Conservation (phyloP, 768 basidiomycete species). For the Xerocomus brunneocitrinus region DNA sequence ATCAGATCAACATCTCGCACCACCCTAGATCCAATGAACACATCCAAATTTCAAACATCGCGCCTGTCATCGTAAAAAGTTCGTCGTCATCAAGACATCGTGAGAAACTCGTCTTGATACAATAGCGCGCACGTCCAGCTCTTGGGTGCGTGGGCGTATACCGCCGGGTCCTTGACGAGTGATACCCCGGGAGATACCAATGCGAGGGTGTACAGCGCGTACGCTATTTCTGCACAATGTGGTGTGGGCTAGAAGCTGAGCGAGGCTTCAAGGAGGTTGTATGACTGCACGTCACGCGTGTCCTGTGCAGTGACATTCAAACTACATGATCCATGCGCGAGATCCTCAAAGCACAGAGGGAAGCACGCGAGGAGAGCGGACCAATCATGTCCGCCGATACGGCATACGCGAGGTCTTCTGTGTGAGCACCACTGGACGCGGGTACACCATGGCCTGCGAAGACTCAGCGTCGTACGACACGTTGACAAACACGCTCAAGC, state of each 20-base stretch:
- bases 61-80: too few species aligned
- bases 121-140: too few species aligned
- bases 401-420: conserved; percentile 20
- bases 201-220: conserved; percentile 20
- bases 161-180: conserved; percentile 17
- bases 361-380: conserved; percentile 29
- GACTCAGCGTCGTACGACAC: conserved; percentile 30
- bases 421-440: conserved; percentile 13
- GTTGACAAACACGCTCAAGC: conserved; percentile 23
- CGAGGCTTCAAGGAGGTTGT: conserved; percentile 31
- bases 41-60: too few species aligned
- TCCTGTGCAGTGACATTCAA: neutral
- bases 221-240: conserved; percentile 22
- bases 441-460: conserved; percentile 7
- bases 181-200: conserved; percentile 20
- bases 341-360: conserved; percentile 29
- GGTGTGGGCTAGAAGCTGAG: conserved; percentile 21
- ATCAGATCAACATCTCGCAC: too few species aligned
- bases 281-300: conserved; percentile 19
- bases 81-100: too few species aligned
- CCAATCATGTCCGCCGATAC: conserved; percentile 22
- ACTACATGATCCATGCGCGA: neutral
- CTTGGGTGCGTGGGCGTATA: too few species aligned
- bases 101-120: too few species aligned
- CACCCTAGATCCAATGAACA: too few species aligned